Conservation (phyloP, 441 rosid genomes). For the Gossypium trilobum region DNA sequence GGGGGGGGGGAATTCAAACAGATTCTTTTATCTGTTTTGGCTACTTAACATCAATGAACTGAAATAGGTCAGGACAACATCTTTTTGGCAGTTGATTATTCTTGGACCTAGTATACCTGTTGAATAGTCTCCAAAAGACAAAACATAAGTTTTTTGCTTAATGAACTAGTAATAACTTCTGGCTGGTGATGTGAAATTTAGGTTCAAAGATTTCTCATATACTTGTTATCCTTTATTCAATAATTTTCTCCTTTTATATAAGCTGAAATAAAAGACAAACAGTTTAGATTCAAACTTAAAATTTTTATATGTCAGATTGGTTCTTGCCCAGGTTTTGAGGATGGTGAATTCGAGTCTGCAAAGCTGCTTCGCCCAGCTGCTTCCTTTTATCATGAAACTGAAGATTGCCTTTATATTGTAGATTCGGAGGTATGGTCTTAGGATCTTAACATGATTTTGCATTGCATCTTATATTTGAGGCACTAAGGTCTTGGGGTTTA, state of each 20-base stretch:
- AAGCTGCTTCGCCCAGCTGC: conserved; percentile 78
- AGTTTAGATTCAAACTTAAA: conserved; percentile 27
- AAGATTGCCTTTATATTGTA: conserved; percentile 73
- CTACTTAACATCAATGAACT: not conserved
- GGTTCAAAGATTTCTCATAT: not conserved
- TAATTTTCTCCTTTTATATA: not conserved
- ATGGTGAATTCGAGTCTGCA: conserved; percentile 84
- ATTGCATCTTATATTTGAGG: not conserved
- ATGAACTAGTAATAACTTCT: not conserved
- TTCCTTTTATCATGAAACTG: conserved; percentile 52
- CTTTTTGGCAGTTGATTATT: not conserved
- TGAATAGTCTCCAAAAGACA: conserved; percentile 1
- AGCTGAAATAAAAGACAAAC: not conserved
- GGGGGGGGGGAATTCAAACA: not conserved
- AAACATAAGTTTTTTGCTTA: not conserved
- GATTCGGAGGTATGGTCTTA: conserved; percentile 71
- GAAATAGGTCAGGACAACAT: not conserved
- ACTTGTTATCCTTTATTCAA: not conserved
- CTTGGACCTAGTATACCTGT: not conserved
- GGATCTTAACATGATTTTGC: not conserved
- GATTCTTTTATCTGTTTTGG: not conserved
- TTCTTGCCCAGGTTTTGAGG: conserved; percentile 92
- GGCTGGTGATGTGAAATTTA: not conserved
- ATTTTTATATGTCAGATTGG: conserved; percentile 75
- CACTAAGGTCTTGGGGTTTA: not conserved